A percentile compares a stretch with the other conserved stretches of the same genome.
Conservation (phyloP, 2,329 filamentous ascomycete genomes). For the Leptographium lundbergii region DNA sequence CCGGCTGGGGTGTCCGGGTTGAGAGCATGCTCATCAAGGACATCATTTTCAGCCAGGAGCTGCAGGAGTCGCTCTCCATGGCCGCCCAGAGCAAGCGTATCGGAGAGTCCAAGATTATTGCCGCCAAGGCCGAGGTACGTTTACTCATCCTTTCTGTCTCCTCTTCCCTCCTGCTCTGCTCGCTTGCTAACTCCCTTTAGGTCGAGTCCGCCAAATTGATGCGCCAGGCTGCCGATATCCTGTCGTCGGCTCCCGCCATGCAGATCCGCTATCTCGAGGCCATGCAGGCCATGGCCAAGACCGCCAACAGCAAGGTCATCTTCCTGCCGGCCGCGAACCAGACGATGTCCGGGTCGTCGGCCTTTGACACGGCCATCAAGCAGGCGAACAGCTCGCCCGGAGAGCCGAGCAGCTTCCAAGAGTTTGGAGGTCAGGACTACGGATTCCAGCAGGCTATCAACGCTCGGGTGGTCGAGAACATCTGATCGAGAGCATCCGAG, state of each 20-base stretch:
- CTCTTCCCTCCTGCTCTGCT: background rate
- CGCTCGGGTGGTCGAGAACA: slow-evolving; percentile 71
- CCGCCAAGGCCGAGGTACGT: slow-evolving; percentile 67
- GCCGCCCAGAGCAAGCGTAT: slow-evolving; percentile 97
- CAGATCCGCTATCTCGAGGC: slow-evolving; percentile 96
- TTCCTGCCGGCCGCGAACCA: slow-evolving; percentile 60
- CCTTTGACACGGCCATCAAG: slow-evolving; percentile 31
- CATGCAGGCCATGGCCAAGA: slow-evolving; percentile 98
- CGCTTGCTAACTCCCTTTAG: slow-evolving; percentile 15
- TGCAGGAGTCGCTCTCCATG: slow-evolving; percentile 96
- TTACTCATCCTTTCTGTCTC: background rate
- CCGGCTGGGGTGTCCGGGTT: slow-evolving; percentile 88
- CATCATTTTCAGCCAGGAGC: slow-evolving; percentile 89
- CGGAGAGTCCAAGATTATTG: slow-evolving; percentile 96
- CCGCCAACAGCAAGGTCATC: slow-evolving; percentile 76
- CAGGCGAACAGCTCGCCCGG: slow-evolving; percentile 19
- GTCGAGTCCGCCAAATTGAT: slow-evolving; percentile 93
- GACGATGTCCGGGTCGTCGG: slow-evolving; percentile 34
- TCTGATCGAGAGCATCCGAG: slow-evolving; percentile 23
- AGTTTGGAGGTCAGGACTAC: slow-evolving; percentile 39
- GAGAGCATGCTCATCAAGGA: slow-evolving; percentile 99
- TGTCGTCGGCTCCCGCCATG: slow-evolving; percentile 89
- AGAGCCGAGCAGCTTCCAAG: slow-evolving; percentile 29
- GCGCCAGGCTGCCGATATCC: slow-evolving; percentile 85
- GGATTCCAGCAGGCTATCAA: slow-evolving; percentile 74